Evolutionary conservation across 441 rosid species (phyloP), one percentile per base, ranked within the genome.

Genomic region (Gossypium lobatum): DNA sequence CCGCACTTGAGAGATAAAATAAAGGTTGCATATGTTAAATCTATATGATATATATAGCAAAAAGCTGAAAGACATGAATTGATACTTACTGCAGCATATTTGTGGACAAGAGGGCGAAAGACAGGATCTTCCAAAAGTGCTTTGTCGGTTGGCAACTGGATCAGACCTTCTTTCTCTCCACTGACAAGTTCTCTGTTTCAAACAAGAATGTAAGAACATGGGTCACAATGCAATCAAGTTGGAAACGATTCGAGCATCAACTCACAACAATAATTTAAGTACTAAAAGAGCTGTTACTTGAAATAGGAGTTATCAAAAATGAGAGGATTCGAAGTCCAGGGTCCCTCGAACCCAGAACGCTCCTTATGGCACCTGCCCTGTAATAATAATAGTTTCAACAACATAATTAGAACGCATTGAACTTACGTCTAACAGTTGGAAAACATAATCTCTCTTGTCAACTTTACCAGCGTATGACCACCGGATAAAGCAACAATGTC

Each of bases 281-380:
- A 8, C 8, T 31, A 25, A 34, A 37, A 63, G 10, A 28, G 13
- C 50, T 77, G 17, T 75, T 79, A 86, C 91, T 80, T 88, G 79
- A 83, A 88, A 68, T 84, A 88, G 28, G 88, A 83, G 76, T 88
- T 88, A 64, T 84, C 91, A 58, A 88, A 88, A 65, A 84, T 80
- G 59, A 88, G 88, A 75, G 89, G 89, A 63, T 84, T 82, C 54
- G 60, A 70, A 54, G 91, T 86, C 91, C 91, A 86, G 6, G 91
- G 80, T 45, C 89, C 91, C 42, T 88, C 88, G 61, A 85, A 88
- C 61, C 91, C 91, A 9, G 89, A 88, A 8, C 91, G 87, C 65
- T 86, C 91, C 80, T 88, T 83, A 80, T 86, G 91, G 79, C 89
- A 84, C 73, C 89, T 83, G 10, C 91, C 91, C 91, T 86, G 75